Evolutionary conservation across 306 rosid species (phyloP).

Genomic region (Fragaria iinumae): DNA sequence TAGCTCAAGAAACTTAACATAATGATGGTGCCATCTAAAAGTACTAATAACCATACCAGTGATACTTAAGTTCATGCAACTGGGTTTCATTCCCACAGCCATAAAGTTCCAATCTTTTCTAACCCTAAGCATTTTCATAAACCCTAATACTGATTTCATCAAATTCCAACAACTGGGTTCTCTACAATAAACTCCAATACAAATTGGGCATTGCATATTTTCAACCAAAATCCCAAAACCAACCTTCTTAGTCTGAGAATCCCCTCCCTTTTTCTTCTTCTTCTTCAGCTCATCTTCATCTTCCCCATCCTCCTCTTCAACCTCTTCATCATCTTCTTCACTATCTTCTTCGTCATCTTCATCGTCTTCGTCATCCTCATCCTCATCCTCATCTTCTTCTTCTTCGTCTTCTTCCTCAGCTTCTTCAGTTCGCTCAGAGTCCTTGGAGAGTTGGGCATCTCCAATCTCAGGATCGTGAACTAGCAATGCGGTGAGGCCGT

Average conservation of each 20-base stretch:
- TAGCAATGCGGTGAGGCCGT: conserved; percentile 9
- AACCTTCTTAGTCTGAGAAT: conserved; percentile 84
- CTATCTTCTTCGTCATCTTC: conserved; percentile 14
- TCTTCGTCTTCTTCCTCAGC: conserved; percentile 33
- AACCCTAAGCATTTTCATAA: conserved; percentile 7
- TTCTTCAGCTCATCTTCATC: conserved; percentile 29
- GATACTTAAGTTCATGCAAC: not conserved
- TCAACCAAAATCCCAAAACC: not conserved
- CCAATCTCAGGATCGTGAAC: conserved; percentile 5
- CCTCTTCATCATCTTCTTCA: conserved; percentile 26
- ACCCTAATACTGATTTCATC: not conserved
- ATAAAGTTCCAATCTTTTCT: not conserved
- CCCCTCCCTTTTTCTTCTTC: conserved; percentile 38
- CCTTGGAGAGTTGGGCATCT: conserved; percentile 25
- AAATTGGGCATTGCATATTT: conserved; percentile 17
- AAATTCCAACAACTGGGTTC: conserved; percentile 5
- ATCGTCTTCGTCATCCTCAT: not conserved
- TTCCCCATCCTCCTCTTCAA: conserved; percentile 22
- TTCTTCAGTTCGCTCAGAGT: conserved; percentile 17
- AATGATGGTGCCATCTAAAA: not conserved
- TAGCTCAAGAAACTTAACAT: not conserved
- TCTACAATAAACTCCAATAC: not conserved
- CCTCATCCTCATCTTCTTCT: conserved; percentile 5
- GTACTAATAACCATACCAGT: not conserved
- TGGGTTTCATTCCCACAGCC: not conserved